Base-by-base conservation (phyloP, 371 early-diverging fungal species). In the Actinomortierella wolfii region DNA sequence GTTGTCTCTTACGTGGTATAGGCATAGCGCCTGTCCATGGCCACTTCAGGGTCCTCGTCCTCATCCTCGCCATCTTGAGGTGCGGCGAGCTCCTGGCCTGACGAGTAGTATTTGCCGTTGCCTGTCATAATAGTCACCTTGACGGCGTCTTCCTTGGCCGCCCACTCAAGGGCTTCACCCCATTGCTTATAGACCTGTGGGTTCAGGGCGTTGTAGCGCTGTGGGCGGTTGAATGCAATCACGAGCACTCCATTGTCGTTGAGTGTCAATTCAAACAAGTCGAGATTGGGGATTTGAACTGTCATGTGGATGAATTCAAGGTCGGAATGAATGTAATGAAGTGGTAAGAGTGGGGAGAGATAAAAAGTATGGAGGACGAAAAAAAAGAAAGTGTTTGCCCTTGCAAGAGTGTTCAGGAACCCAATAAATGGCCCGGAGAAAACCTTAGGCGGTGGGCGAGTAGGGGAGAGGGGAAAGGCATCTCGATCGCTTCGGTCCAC, bases 101-200 rank as follows among this genome's bases (percentile, higher is more conserved):
- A 84, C 18, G 83, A 81, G 67, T 80, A 91, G 52, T 84, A 89
- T 52, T 83, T 79, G 46, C 92, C 92, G 26, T 79, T 77, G 56
- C 92, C 92, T 4, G 89, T 90, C 51, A 91, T 45, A 7, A 91
- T 78, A 14, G 78, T 71, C 3, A 87, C 87, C 40, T 83, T 84
- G 26, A 86, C 83, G 24, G 78, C 71, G 20, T 83, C 79, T 6
- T 73, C 77, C 5, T 54, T 54, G 20, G 83, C 80, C 26, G 85
- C 86, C 78, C 83, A 81, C 51, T 78, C 76, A 51, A 91, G 76
- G 41, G 87, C 86, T 20, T 66, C 65, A 51, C 77, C 76, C 89
- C 89, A 89, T 51, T 87, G 86, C 78, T 88, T 74, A 56, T 90
- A 91, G 6, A 79, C 80, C 48, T 78, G 78, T n/a, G 86, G 81